phyloP scores from a whole-genome alignment of 164 flowering plant species.

The Tetracentron sinense region DNA sequence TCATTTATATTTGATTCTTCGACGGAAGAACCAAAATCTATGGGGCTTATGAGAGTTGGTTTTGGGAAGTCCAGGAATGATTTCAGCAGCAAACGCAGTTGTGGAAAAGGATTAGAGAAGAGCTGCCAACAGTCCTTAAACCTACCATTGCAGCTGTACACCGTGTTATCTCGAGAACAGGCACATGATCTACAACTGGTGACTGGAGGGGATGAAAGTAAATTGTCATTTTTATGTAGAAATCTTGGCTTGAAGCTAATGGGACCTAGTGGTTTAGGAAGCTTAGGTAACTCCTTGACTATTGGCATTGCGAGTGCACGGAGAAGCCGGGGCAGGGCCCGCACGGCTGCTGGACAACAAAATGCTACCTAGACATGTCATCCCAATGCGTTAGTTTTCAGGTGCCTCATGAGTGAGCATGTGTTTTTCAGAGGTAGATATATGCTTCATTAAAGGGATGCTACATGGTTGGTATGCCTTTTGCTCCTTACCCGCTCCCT shows the following conservation, averaged over 20 bases:
- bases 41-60: constrained; percentile 62
- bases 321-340: constrained; percentile 42
- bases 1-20: constrained; percentile 56
- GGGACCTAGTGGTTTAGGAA: constrained; percentile 53
- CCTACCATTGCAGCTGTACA: constrained; percentile 46
- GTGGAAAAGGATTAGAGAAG: constrained; percentile 18
- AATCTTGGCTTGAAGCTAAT: constrained; percentile 58
- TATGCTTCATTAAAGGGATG: constrained; percentile 9
- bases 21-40: constrained; percentile 44
- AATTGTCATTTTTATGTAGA: constrained; percentile 34
- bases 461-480: constrained; percentile 1
- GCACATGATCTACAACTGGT: constrained; percentile 43
- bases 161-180: constrained; percentile 57
- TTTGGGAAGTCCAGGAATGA: constrained; percentile 31
- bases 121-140: constrained; percentile 10
- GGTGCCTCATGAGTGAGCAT: constrained; percentile 10
- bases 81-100: constrained; percentile 8
- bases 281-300: constrained; percentile 36
- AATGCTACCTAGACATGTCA: constrained; percentile 13
- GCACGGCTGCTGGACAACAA: constrained; percentile 17
- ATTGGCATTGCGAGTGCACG: constrained; percentile 47
- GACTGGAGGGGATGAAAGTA: constrained; percentile 39
- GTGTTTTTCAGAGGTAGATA: neutral
- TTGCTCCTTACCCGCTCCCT: constrained; percentile 9
- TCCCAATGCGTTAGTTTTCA: constrained; percentile 8